Conservation (phyloP, 768 basidiomycete species). For the Tylopilus felleus region DNA sequence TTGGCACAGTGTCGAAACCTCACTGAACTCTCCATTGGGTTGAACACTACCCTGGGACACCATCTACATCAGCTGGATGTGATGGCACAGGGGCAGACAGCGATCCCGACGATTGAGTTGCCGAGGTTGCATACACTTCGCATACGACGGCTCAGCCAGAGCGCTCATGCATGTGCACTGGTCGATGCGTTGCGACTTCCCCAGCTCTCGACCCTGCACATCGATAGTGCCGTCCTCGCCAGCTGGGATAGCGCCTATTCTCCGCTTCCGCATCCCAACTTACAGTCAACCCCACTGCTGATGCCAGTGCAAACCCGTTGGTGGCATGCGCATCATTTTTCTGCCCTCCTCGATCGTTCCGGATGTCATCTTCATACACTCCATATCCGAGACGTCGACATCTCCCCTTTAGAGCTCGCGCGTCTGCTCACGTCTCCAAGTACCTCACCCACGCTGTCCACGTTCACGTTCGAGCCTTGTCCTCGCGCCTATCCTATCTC, state of each 20-base stretch:
- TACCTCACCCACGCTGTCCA: constrained; percentile 14
- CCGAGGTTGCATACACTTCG: constrained; percentile 21
- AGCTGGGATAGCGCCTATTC: constrained; percentile 11
- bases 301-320: constrained; percentile 1
- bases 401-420: constrained; percentile 18
- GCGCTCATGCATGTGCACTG: constrained; percentile 15
- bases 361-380: constrained; percentile 18
- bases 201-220: constrained; percentile 17
- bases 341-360: constrained; percentile 22
- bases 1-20: constrained; percentile 19
- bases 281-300: background rate
- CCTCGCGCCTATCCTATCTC: constrained; percentile 16
- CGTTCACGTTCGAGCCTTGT: constrained; percentile 25
- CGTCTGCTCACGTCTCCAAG: constrained; percentile 20
- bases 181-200: constrained; percentile 23
- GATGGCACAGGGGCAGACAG: constrained; percentile 1
- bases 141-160: constrained; percentile 21
- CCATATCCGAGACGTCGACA: constrained; percentile 20
- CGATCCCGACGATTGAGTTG: constrained; percentile 12
- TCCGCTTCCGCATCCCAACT: constrained; percentile 12
- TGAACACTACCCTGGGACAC: constrained; percentile 11
- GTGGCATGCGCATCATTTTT: constrained; percentile 25
- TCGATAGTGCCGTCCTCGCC: constrained; percentile 20
- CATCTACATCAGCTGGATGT: constrained; percentile 13
- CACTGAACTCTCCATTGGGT: constrained; percentile 22